A percentile compares a stretch with the other conserved stretches of the same genome.
These are phyloP conservation scores for Cladosporium sphaerospermum DNA, from an alignment of 2,329 filamentous ascomycete species.

Conservation along the genomic window DNA sequence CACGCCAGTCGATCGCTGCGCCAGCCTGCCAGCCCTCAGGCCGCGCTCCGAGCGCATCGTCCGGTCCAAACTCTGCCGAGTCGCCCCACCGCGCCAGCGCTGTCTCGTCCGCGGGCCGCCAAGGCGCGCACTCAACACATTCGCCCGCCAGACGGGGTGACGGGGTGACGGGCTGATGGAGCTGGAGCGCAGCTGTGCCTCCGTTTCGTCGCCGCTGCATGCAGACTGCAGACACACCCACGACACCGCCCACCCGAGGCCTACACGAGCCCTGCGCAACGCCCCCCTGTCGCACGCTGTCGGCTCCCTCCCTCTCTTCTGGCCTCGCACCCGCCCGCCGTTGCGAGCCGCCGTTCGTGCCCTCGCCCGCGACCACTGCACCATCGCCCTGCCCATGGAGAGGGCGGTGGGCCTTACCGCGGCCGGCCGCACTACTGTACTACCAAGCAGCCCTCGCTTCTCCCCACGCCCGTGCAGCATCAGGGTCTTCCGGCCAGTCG, in stretches of 20 bases:
- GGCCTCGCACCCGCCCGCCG: background rate
- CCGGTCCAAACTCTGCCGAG: background rate
- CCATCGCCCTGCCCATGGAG: too few species aligned
- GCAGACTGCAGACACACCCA: too few species aligned
- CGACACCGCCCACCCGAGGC: too few species aligned
- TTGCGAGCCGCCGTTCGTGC: background rate
- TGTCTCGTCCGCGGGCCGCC: background rate
- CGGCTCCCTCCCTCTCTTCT: background rate
- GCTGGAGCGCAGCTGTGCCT: background rate
- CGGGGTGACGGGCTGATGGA: background rate
- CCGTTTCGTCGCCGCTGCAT: too few species aligned
- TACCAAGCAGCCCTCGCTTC: background rate
- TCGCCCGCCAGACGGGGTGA: background rate
- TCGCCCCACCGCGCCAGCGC: background rate
- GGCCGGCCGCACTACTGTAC: background rate
- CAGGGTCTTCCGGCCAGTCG: background rate
- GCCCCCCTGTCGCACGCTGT: too few species aligned
- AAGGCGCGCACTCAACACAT: background rate
- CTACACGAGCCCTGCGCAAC: too few species aligned
- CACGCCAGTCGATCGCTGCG: background rate
- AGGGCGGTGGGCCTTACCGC: too few species aligned
- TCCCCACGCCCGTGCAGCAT: conserved; percentile 2
- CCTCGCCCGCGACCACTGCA: too few species aligned
- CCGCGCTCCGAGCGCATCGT: background rate
- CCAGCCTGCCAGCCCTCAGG: background rate